These are phyloP conservation scores for Debaryomycetaceae sp. DNA, from an alignment of 1,139 yeast genomes.

Conservation along the genomic window DNA sequence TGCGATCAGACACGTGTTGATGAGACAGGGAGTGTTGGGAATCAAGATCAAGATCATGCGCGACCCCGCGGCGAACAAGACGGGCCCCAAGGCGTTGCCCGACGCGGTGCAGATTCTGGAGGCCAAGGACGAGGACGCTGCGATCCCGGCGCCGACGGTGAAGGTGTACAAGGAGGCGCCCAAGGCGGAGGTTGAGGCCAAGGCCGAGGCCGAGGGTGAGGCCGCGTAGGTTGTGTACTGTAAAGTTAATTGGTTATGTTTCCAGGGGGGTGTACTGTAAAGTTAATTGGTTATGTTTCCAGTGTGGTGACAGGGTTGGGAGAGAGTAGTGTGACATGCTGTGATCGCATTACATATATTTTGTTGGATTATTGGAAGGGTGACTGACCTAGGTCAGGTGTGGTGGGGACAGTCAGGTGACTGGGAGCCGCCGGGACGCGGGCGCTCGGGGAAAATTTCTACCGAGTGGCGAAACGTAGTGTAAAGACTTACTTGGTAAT, in stretches of 20 bases:
- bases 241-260: not conserved
- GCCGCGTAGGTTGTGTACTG: not conserved
- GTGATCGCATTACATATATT: no score
- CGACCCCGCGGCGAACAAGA: constrained; percentile 88
- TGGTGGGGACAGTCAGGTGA: no score
- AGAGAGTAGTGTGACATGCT: no score
- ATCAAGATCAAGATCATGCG: constrained; percentile 98
- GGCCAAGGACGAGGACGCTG: constrained; percentile 92
- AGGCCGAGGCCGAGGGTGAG: constrained; percentile 4
- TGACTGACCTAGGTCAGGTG: no score
- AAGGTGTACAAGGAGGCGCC: constrained; percentile 47
- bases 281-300: not conserved
- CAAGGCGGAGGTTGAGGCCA: constrained; percentile 21
- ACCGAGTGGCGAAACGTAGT: no score
- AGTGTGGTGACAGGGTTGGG: not conserved
- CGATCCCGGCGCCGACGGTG: constrained; percentile 75
- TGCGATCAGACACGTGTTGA: constrained; percentile 99
- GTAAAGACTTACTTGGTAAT: no score
- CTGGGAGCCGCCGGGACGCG: no score
- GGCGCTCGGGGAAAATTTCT: no score
- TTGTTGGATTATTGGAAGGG: no score
- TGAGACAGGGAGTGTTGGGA: constrained; percentile 99
- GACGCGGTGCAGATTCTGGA: constrained; percentile 92
- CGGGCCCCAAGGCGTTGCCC: constrained; percentile 90
- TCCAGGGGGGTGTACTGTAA: not conserved